Conservation (phyloP, 1,284 basidiomycete genomes). For the Ustilago curta region DNA sequence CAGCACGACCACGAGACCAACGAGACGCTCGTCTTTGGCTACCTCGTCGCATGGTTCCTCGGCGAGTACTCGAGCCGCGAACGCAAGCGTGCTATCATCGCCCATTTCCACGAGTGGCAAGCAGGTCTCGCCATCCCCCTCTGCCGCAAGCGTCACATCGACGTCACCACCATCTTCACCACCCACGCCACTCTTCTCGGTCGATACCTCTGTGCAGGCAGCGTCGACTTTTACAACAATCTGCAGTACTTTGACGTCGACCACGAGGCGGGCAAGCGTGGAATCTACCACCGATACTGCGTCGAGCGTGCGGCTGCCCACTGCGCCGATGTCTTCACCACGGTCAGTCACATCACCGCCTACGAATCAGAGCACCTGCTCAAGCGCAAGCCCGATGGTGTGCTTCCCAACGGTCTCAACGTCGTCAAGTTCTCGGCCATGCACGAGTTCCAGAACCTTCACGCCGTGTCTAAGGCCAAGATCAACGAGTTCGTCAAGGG, state of each 20-base stretch:
- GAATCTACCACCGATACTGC: constrained; percentile 91
- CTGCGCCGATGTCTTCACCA: constrained; percentile 97
- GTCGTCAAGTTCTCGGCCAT: constrained; percentile 95
- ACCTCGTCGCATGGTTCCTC: constrained; percentile 98
- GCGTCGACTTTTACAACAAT: constrained; percentile 99
- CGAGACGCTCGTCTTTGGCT: constrained; percentile 98
- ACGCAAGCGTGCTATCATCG: constrained; percentile 85
- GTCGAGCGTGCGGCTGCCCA: constrained; percentile 94
- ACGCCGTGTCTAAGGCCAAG: constrained; percentile 90
- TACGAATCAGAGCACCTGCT: constrained; percentile 95
- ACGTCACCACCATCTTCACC: constrained; percentile 93
- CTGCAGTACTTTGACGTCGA: constrained; percentile 99
- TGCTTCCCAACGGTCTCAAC: constrained; percentile 97
- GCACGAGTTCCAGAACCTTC: constrained; percentile 97
- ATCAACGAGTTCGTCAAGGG: constrained; percentile 97
- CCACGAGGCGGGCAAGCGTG: constrained; percentile 97
- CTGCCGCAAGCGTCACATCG: constrained; percentile 94
- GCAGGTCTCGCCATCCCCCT: constrained; percentile 96
- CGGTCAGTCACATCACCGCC: constrained; percentile 91
- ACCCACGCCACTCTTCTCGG: constrained; percentile 98
- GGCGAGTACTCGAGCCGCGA: constrained; percentile 90
- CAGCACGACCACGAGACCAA: constrained; percentile 97
- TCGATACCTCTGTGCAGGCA: constrained; percentile 95
- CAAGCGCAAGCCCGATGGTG: constrained; percentile 94
- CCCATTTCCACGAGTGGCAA: constrained; percentile 99